Base-by-base conservation (phyloP, 179 eudicot genomes). In the Actinidia polygama region DNA sequence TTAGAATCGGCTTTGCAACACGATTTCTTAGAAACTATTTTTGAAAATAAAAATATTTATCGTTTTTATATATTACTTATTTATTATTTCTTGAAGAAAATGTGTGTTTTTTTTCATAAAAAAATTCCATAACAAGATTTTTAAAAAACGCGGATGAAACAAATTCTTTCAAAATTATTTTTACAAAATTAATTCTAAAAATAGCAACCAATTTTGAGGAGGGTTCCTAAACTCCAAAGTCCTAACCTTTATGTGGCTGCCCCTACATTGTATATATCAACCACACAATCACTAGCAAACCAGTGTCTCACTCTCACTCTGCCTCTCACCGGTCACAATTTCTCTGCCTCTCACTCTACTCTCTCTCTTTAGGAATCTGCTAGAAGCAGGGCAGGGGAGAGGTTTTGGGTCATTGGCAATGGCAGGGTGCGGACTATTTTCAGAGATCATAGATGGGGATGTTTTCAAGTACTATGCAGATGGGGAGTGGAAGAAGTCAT, bases 401-500 rank as follows among this genome's bases (percentile, higher is more conserved):
- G 73, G 74, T 24, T 16, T 79, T 40, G 63, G 66, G 66, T 57
- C 18, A 8, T 40, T 73, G 71, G 4, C 80, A 49, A 97, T 97
- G 99, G 98, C 98, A 50, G 98, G 94, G 72, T 89, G 73, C 75
- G 98, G 91, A 18, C 91, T 87, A 18, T 95, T 95, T 89, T 86
- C 85, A 26, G 98, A 97, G 51, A 95, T 95, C 54, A 90, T 91
- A 12, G 98, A 97, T 19, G 97, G 93, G 5, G 99, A 95, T 73
- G 93, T 92, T 49, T 97, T 83, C 85, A 95, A 95, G 77, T 96
- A 95, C 81, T 96, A 96, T 64, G 88, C 92, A 80, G 98, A 95
- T 82, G 97, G 97, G 71, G 95, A 93, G 84, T 96, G 99, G 99
- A 95, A 90, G 85, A 79, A 74, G 30, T 96, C 99, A n/a, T n/a